Base-by-base conservation (phyloP, 2,329 filamentous ascomycete species). In the Neofusicoccum sp. region DNA sequence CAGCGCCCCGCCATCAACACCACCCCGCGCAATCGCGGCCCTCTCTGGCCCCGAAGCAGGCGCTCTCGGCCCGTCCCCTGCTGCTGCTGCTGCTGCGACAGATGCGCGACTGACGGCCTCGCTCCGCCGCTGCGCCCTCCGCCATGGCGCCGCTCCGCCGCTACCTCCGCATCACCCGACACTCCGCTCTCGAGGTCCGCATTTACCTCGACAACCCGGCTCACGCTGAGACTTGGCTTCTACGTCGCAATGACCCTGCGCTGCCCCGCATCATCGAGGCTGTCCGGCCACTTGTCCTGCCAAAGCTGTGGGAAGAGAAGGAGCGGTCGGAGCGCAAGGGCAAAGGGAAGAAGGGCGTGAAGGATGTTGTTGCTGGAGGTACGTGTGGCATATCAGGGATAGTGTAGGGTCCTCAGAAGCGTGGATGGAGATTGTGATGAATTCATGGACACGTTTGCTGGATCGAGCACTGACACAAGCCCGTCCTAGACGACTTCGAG, bases 201-300 rank as follows among this genome's bases (percentile, higher is more conserved):
- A 95, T 99, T 67, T 98, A 98, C 75, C 86, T 97, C 48, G 93
- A 98, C 65, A 93, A 93, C 68, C 95, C 95, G 0, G 86, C 89
- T 11, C 86, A 96, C 63, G 86, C 86, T 26, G 85, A 91, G 65
- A 87, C 88, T 70, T 97, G 96, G 87, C 85, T 99, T 16, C 84
- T 96, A 65, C 89, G 89, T 68, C 83, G 89, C 36, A 86, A 87
- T 65, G 82, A 92, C 67, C 86, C 90, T 3, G 84, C 93, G 14
- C 84, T 99, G 12, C 87, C 89, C 40, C 89, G 88, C 65, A 87
- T 98, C 67, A 92, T 99, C 62, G 86, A 91, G 72, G 89, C 88
- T 63, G 87, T 98, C 58, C 89, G 90, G 8, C 93, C 92, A 1
- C 81, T 93, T 34, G 91, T 99, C 2, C 79, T 97, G 26, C 93